A percentile compares a stretch with the other conserved stretches of the same genome.
Evolutionary conservation across 2,329 filamentous ascomycete species (phyloP).

Genomic region (Diplodia scrobiculata): DNA sequence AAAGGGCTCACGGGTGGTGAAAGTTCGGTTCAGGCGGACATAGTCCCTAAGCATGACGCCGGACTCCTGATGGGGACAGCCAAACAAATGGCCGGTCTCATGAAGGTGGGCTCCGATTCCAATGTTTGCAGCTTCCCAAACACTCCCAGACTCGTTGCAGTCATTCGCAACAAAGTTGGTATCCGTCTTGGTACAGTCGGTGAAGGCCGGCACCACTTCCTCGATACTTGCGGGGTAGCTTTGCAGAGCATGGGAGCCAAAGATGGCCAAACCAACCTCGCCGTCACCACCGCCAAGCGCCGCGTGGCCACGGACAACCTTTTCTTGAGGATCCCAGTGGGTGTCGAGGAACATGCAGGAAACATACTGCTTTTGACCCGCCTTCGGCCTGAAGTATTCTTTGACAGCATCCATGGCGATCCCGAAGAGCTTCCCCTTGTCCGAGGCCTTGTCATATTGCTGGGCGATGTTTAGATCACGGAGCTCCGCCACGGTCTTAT

Average conservation of each 20-base stretch:
- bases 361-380: slow-evolving; percentile 84
- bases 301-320: slow-evolving; percentile 76
- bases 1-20: slow-evolving; percentile 77
- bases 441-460: slow-evolving; percentile 69
- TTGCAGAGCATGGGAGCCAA: slow-evolving; percentile 88
- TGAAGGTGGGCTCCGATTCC: slow-evolving; percentile 92
- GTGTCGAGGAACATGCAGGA: slow-evolving; percentile 83
- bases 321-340: slow-evolving; percentile 75
- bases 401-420: slow-evolving; percentile 78
- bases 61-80: slow-evolving; percentile 83
- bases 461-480: slow-evolving; percentile 76
- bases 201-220: slow-evolving; percentile 85
- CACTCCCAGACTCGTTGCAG: slow-evolving; percentile 81
- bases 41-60: slow-evolving; percentile 95
- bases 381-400: slow-evolving; percentile 70
- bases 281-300: slow-evolving; percentile 75
- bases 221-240: slow-evolving; percentile 88
- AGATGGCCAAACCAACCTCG: slow-evolving; percentile 81
- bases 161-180: slow-evolving; percentile 79
- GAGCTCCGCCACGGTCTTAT: slow-evolving; percentile 83
- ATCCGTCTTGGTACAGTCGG: slow-evolving; percentile 87
- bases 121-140: slow-evolving; percentile 93
- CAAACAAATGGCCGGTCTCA: slow-evolving; percentile 86
- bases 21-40: slow-evolving; percentile 78
- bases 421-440: slow-evolving; percentile 71